phyloP scores from a whole-genome alignment of 2,329 filamentous ascomycete species.

The Neurospora sp. region DNA sequence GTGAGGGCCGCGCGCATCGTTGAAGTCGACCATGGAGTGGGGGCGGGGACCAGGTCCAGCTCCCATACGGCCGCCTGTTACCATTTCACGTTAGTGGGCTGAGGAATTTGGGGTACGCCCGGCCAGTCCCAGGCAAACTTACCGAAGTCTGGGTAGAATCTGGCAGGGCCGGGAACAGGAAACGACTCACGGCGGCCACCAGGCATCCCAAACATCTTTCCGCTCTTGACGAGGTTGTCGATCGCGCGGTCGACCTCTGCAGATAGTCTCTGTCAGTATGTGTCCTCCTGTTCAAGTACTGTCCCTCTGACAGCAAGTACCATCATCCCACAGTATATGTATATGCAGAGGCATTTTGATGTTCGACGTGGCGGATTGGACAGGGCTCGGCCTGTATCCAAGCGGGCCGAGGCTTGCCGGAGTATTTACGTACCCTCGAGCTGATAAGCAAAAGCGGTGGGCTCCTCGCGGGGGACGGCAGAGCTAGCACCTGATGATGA shows the following conservation, averaged over 20 bases:
- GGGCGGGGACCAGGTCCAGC: constrained; percentile 58
- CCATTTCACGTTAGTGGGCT: constrained; percentile 15
- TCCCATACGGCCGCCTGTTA: constrained; percentile 59
- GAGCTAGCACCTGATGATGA: constrained; percentile 23
- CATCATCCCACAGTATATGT: background rate
- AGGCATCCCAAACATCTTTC: constrained; percentile 68
- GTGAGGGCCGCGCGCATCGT: constrained; percentile 56
- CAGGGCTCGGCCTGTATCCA: background rate
- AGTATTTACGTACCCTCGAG: constrained; percentile 25
- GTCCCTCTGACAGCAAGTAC: background rate
- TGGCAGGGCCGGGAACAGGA: constrained; percentile 48
- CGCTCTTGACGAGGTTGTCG: constrained; percentile 93
- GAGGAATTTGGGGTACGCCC: constrained; percentile 13
- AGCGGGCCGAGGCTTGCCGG: background rate
- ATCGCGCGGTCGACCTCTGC: constrained; percentile 91
- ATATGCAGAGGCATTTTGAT: background rate
- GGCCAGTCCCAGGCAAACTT: constrained; percentile 27
- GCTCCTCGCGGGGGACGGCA: constrained; percentile 24
- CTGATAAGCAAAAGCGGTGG: constrained; percentile 25
- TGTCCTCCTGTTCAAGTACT: background rate
- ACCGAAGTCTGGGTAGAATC: constrained; percentile 50
- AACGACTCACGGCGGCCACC: constrained; percentile 69
- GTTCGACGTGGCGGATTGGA: background rate
- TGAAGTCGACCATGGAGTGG: constrained; percentile 78
- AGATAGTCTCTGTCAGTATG: constrained; percentile 18